Conservation (phyloP, 139 green algal species). For the Micractinium sp. region DNA sequence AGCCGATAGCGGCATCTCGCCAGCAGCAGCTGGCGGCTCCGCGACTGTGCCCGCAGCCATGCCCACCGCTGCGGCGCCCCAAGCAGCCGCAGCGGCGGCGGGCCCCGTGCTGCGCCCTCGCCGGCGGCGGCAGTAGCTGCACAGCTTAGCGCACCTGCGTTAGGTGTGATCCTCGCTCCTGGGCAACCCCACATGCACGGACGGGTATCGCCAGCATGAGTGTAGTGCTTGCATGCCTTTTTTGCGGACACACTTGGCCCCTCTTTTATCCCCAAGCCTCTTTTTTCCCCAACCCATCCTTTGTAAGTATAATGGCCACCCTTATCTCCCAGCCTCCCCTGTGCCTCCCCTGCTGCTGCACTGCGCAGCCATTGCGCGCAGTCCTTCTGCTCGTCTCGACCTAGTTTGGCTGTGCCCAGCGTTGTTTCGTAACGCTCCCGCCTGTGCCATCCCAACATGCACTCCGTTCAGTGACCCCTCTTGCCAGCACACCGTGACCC, state of each 20-base stretch:
- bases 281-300: not conserved
- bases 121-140: not conserved
- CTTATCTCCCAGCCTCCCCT: not conserved
- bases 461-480: no score
- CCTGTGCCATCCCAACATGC: no score
- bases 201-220: not conserved
- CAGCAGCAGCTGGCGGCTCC: no score
- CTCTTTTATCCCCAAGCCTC: not conserved
- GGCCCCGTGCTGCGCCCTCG: not conserved
- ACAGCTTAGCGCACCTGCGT: not conserved
- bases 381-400: no score
- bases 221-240: not conserved
- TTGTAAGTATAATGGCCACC: not conserved
- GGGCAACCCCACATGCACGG: not conserved
- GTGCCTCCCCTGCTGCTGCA: not conserved
- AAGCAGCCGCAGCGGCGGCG: not conserved
- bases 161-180: no score
- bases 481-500: no score
- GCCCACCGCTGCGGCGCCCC: not conserved
- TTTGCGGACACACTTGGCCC: not conserved
- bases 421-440: no score
- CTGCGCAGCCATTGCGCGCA: not conserved
- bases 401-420: no score
- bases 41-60: not conserved
- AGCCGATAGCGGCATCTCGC: not conserved